Evolutionary conservation across 208 protist species (phyloP).

Genomic region (Angomonas ambiguus): DNA sequence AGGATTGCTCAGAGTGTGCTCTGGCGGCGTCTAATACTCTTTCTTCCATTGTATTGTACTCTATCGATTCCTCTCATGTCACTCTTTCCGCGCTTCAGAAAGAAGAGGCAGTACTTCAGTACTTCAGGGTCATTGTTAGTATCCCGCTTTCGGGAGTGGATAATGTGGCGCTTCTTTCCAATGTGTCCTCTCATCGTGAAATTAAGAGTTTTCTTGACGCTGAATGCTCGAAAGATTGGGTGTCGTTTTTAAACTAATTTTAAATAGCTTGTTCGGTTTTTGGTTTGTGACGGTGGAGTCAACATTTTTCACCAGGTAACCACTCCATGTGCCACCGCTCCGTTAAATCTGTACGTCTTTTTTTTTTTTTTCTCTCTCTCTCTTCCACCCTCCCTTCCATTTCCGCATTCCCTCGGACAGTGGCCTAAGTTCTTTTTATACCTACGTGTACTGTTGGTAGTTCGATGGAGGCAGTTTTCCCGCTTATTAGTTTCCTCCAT

Average conservation of each 20-base stretch:
- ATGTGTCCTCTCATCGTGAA: no score
- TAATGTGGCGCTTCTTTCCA: no score
- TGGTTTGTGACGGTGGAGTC: neutral
- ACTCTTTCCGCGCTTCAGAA: neutral
- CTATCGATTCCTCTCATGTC: neutral
- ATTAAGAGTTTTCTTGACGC: no score
- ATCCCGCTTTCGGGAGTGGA: no score
- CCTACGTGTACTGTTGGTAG: no score
- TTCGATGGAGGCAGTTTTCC: constrained; percentile 14
- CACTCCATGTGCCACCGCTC: neutral
- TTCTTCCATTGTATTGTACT: neutral
- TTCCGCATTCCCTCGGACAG: no score
- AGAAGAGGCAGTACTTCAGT: neutral
- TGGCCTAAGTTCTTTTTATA: no score
- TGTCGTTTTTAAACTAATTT: no score
- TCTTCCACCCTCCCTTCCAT: neutral
- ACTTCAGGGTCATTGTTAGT: no score
- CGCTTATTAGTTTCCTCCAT: constrained; percentile 45
- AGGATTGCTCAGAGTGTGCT: neutral
- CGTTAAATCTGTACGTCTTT: neutral
- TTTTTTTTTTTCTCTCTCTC: constrained; percentile 2
- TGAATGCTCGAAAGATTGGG: no score
- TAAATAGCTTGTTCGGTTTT: no score
- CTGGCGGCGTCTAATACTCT: neutral
- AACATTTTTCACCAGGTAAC: neutral